Evolutionary conservation across 306 rosid genomes (phyloP).

Genomic region (Begonia masoniana): DNA sequence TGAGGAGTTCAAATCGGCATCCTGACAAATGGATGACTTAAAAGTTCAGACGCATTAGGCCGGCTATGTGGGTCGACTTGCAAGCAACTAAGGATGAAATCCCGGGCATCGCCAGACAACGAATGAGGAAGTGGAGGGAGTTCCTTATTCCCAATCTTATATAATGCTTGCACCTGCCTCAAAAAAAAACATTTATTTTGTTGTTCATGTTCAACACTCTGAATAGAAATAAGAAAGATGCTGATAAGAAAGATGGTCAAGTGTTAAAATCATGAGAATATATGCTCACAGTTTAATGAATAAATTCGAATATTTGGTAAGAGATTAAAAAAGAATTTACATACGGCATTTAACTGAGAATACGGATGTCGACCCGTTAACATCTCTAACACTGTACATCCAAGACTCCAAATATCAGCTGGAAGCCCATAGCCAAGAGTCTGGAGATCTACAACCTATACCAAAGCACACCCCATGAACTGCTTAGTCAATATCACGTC

Average conservation of each 20-base stretch:
- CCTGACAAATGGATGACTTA: slow-evolving; percentile 61
- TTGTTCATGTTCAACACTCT: too few species aligned
- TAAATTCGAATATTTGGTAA: too few species aligned
- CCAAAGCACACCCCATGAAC: neutral
- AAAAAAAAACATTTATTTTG: neutral
- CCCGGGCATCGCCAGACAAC: slow-evolving; percentile 60
- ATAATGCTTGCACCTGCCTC: slow-evolving; percentile 74
- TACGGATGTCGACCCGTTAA: slow-evolving; percentile 61
- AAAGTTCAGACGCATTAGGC: slow-evolving; percentile 56
- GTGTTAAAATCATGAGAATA: too few species aligned
- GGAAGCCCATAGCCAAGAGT: slow-evolving; percentile 73
- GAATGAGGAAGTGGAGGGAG: slow-evolving; percentile 53
- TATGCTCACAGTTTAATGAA: too few species aligned
- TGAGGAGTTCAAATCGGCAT: neutral
- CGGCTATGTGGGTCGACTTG: slow-evolving; percentile 53
- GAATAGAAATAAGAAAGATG: too few species aligned
- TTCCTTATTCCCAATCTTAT: slow-evolving; percentile 65
- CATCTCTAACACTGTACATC: slow-evolving; percentile 96
- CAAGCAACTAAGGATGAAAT: slow-evolving; percentile 65
- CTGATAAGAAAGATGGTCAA: too few species aligned
- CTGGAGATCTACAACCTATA: slow-evolving; percentile 75
- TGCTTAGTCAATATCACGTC: too few species aligned
- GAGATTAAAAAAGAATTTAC: slow-evolving; percentile 1
- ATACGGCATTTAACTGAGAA: slow-evolving; percentile 44
- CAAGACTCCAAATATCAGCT: slow-evolving; percentile 97